Base-by-base conservation (phyloP, 1,139 yeast species). In the Eremothecium cymbalariae region DNA sequence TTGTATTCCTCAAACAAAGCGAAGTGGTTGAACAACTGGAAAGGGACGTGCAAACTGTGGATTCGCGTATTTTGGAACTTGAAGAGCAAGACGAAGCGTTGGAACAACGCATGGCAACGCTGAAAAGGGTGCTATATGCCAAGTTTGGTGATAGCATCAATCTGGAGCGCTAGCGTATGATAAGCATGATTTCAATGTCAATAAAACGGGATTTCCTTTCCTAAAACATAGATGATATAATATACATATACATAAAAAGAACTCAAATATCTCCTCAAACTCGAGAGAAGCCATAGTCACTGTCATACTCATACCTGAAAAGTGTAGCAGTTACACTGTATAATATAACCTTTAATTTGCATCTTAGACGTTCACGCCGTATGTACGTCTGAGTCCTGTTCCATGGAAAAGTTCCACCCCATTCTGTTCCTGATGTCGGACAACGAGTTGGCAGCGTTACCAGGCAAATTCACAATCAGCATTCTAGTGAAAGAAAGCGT, bases 131-230 rank as follows among this genome's bases (percentile, higher is more conserved):
- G n/a, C 65, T 90, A 40, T 90, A 90, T 53, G 84, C 85, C 12
- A 86, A 84, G 57, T 90, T 90, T 55, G 98, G 98, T 24, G 74
- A 74, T 47, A 78, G 86, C 42, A 90, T 90, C 54, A 88, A 88
- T 55, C 65, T 90, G 33, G 98, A 90, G 51, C 65, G 68, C 47
- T 62, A 39, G 46, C 8, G 26, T 8, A 7, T 14, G 9, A 25
- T 11, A 9, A 13, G 27, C 8, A 30, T 25, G 31, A 22, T 11
- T 25, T n/a, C n/a, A 13, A 18, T n/a, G 17, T 25, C 11, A 21
- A 26, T 20, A 19, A 18, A 6, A 25, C 20, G 17, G 14, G 8
- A n/a, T n/a, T n/a, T 23, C 11, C 6, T 23, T 23, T 23, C 12
- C 11, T 23, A 16, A 8, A 7, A 12, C 18, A 16, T 9, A 12